phyloP scores from a whole-genome alignment of 164 flowering plant species.

The Cinnamomum chago region DNA sequence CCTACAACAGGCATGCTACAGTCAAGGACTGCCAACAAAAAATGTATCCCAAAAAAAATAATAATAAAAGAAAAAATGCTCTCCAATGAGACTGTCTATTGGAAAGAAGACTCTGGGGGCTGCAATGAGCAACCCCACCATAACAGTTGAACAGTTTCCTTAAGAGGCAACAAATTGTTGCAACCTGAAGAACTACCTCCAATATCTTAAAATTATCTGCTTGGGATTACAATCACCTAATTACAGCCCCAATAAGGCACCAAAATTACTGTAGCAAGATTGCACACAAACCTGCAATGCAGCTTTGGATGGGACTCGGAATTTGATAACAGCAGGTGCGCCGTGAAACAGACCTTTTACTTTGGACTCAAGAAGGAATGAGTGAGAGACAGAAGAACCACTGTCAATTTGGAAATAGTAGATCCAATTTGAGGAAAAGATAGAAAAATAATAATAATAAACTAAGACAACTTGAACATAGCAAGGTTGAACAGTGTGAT shows the following conservation, averaged over 20 bases:
- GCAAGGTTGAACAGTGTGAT: neutral
- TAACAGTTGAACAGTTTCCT: too few relatives aligned
- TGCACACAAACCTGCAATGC: slow-evolving; percentile 58
- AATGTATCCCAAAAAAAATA: too few relatives aligned
- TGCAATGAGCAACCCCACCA: too few relatives aligned
- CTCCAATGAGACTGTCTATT: too few relatives aligned
- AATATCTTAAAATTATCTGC: too few relatives aligned
- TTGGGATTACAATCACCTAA: neutral
- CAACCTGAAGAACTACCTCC: too few relatives aligned
- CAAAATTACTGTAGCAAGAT: slow-evolving; percentile 1
- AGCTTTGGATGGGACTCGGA: slow-evolving; percentile 80
- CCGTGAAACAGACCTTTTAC: slow-evolving; percentile 57
- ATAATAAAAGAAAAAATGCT: too few relatives aligned
- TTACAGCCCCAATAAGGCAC: neutral
- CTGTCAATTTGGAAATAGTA: slow-evolving; percentile 30
- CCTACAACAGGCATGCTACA: slow-evolving; percentile 30
- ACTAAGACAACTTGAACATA: neutral
- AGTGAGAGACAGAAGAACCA: slow-evolving; percentile 69
- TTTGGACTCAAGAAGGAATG: slow-evolving; percentile 75
- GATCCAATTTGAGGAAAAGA: neutral
- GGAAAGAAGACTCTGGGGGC: too few relatives aligned
- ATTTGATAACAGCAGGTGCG: slow-evolving; percentile 73
- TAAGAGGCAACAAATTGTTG: too few relatives aligned
- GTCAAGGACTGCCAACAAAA: neutral
- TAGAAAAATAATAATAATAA: neutral